Evolutionary conservation across 345 rosid genomes (phyloP).

Genomic region (Linum tenue): DNA sequence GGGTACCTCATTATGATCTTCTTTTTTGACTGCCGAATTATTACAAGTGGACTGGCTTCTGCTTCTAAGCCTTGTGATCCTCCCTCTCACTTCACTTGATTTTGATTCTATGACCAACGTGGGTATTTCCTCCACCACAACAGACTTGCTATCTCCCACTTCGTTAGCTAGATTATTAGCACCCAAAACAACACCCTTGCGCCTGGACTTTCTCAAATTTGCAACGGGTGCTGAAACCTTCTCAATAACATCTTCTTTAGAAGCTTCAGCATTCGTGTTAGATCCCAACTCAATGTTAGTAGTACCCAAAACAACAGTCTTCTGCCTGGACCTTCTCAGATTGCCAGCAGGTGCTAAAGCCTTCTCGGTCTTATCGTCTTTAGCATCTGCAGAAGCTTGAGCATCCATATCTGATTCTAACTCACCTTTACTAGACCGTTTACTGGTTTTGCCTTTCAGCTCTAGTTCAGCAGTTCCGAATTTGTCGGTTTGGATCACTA

Average conservation of each 20-base stretch:
- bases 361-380: conserved; percentile 9
- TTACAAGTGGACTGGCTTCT: neutral
- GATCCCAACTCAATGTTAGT: neutral
- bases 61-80: conserved; percentile 11
- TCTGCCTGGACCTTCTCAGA: conserved; percentile 25
- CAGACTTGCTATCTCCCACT: neutral
- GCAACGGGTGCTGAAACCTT: neutral
- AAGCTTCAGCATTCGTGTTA: neutral
- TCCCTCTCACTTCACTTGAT: neutral
- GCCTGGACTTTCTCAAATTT: conserved; percentile 22
- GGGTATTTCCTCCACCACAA: neutral
- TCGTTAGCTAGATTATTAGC: conserved; percentile 4
- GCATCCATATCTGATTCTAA: conserved; percentile 6
- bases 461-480: conserved; percentile 6
- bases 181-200: conserved; percentile 13
- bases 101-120: neutral
- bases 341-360: conserved; percentile 5
- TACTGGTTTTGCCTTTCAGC: conserved; percentile 12
- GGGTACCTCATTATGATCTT: conserved; percentile 7
- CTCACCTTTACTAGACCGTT: conserved; percentile 5
- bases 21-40: conserved; percentile 4
- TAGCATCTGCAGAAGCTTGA: conserved; percentile 15
- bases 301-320: conserved; percentile 8
- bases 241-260: neutral
- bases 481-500: conserved; percentile 4